Conservation (phyloP, 805 yeast species). For the Myxozyma nipponensis region DNA sequence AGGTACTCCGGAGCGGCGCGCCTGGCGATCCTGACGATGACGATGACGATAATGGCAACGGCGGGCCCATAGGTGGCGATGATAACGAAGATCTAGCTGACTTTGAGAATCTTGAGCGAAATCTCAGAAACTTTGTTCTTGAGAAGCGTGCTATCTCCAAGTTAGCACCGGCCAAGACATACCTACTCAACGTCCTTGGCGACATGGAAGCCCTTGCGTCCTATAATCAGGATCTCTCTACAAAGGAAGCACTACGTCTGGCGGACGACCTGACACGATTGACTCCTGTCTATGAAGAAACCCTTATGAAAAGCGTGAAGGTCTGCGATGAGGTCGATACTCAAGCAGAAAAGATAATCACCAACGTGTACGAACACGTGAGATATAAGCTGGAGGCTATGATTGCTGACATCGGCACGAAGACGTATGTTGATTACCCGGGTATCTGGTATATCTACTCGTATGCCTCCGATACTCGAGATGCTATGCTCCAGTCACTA, state of each 20-base stretch:
- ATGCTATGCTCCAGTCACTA: constrained; percentile 61
- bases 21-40: constrained; percentile 39
- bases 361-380: constrained; percentile 58
- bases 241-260: constrained; percentile 48
- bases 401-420: constrained; percentile 50
- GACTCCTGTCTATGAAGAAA: constrained; percentile 59
- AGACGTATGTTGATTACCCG: constrained; percentile 51
- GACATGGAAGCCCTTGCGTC: constrained; percentile 63
- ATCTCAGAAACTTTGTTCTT: constrained; percentile 77
- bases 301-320: constrained; percentile 49
- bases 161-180: constrained; percentile 89
- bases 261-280: constrained; percentile 51
- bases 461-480: constrained; percentile 68
- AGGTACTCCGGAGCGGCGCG: constrained; percentile 41
- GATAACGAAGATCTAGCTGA: constrained; percentile 35
- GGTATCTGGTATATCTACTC: constrained; percentile 64
- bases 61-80: constrained; percentile 32
- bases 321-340: constrained; percentile 58
- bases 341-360: constrained; percentile 58
- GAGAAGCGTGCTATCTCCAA: constrained; percentile 88
- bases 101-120: constrained; percentile 79
- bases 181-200: constrained; percentile 59
- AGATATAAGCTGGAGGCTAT: constrained; percentile 50
- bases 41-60: constrained; percentile 34
- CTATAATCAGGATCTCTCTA: constrained; percentile 56